A percentile compares a stretch with the other conserved stretches of the same genome.
Evolutionary conservation across 352 stramenopile species (phyloP).

Genomic region (Phytophthora uliginosa): DNA sequence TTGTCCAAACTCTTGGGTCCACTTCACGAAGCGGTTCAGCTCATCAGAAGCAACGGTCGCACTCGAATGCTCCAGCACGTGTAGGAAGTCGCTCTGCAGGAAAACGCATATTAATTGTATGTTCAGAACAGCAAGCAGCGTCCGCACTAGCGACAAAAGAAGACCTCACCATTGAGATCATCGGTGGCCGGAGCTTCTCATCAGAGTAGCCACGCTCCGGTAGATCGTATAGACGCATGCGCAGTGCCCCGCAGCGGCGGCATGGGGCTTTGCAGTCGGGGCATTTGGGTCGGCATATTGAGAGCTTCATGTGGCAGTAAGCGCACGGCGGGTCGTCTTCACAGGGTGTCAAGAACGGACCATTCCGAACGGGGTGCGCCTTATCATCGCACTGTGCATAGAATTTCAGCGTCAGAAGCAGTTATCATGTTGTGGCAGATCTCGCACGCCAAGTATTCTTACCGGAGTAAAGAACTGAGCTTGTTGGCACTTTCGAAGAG

Average conservation of each 20-base stretch:
- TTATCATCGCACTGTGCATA: slow-evolving; percentile 83
- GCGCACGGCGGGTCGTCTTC: slow-evolving; percentile 87
- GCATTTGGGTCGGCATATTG: slow-evolving; percentile 73
- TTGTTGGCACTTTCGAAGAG: slow-evolving; percentile 97
- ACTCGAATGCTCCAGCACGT: slow-evolving; percentile 95
- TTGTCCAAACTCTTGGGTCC: slow-evolving; percentile 99
- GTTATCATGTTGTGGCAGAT: neutral
- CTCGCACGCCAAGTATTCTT: slow-evolving; percentile 19
- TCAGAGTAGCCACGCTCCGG: slow-evolving; percentile 85
- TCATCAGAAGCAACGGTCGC: slow-evolving; percentile 98
- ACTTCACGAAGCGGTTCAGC: slow-evolving; percentile 98
- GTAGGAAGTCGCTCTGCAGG: slow-evolving; percentile 95
- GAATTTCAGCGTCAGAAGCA: neutral
- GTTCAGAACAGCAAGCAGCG: neutral
- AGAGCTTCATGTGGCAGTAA: slow-evolving; percentile 93
- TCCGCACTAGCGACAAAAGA: neutral
- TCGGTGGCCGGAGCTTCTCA: slow-evolving; percentile 87
- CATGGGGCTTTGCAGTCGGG: slow-evolving; percentile 78
- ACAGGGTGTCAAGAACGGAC: slow-evolving; percentile 82
- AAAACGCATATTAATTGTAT: slow-evolving; percentile 5
- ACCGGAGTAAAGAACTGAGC: slow-evolving; percentile 94
- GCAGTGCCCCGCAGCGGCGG: slow-evolving; percentile 73
- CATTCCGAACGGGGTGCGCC: slow-evolving; percentile 62
- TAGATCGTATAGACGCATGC: slow-evolving; percentile 90
- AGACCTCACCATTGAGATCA: slow-evolving; percentile 83